These are phyloP conservation scores for Microsporum canis DNA, from an alignment of 2,329 filamentous ascomycete genomes.

Conservation along the genomic window DNA sequence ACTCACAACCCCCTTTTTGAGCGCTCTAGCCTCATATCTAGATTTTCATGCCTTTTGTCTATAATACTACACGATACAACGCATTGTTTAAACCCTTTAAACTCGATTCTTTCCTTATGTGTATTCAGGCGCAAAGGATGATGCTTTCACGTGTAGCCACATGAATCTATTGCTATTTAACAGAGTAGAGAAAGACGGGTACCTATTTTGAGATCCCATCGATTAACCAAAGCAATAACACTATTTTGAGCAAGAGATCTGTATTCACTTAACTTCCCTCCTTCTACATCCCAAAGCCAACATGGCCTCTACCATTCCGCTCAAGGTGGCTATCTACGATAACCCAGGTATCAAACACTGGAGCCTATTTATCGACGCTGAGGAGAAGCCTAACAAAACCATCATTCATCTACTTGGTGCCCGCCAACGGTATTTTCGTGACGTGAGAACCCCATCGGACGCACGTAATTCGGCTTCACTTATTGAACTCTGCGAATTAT, in stretches of 20 bases:
- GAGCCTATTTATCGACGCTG: constrained; percentile 7
- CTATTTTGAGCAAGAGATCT: no score
- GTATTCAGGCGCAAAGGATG: no score
- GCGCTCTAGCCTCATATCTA: background rate
- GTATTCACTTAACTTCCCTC: background rate
- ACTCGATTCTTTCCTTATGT: background rate
- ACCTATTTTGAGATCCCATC: no score
- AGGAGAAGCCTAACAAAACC: background rate
- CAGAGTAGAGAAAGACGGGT: no score
- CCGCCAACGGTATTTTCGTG: background rate
- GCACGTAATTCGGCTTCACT: background rate
- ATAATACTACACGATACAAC: background rate
- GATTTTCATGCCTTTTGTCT: background rate
- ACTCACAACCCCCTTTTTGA: background rate
- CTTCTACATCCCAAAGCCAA: background rate
- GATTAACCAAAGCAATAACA: no score
- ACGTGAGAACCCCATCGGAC: constrained; percentile 3
- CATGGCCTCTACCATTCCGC: constrained; percentile 3
- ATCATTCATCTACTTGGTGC: constrained; percentile 8
- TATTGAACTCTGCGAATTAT: background rate
- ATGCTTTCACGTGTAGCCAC: no score
- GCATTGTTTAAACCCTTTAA: background rate
- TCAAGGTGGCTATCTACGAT: constrained; percentile 6
- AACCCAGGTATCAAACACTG: constrained; percentile 10
- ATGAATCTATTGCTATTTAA: background rate